These are phyloP conservation scores for Entamoeba histolytica DNA, from an alignment of 208 protist species.

Conservation along the genomic window DNA sequence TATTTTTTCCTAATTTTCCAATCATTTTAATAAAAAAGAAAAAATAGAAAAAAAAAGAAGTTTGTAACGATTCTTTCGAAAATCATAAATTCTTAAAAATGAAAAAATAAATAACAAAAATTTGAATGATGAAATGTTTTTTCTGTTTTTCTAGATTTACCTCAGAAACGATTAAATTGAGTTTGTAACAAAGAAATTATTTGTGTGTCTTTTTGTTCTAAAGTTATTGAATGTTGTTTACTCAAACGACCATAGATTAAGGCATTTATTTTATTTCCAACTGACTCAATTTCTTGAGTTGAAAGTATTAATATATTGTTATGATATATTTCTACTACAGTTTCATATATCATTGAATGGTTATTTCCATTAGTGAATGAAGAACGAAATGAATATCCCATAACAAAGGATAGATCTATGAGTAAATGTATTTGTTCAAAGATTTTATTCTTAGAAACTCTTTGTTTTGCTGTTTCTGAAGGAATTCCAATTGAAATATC, in stretches of 20 bases:
- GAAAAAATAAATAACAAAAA: too few species aligned
- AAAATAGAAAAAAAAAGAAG: too few species aligned
- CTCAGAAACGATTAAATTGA: too few species aligned
- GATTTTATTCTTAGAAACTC: background rate
- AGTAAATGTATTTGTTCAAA: background rate
- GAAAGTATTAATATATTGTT: background rate
- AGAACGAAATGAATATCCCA: background rate
- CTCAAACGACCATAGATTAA: background rate
- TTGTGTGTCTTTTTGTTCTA: background rate
- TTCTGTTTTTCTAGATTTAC: too few species aligned
- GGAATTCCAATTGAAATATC: background rate
- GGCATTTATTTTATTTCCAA: background rate
- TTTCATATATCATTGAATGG: background rate
- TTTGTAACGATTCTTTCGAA: too few species aligned
- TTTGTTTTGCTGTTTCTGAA: background rate
- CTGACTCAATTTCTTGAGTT: background rate
- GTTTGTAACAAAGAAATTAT: too few species aligned
- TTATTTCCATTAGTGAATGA: background rate
- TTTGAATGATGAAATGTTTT: too few species aligned
- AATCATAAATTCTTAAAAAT: too few species aligned
- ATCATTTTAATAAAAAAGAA: too few species aligned
- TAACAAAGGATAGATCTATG: background rate
- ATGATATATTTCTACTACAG: background rate
- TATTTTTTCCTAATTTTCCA: too few species aligned
- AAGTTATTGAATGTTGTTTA: background rate